phyloP scores from a whole-genome alignment of 805 yeast genomes.

The Candida cerambycidarum region DNA sequence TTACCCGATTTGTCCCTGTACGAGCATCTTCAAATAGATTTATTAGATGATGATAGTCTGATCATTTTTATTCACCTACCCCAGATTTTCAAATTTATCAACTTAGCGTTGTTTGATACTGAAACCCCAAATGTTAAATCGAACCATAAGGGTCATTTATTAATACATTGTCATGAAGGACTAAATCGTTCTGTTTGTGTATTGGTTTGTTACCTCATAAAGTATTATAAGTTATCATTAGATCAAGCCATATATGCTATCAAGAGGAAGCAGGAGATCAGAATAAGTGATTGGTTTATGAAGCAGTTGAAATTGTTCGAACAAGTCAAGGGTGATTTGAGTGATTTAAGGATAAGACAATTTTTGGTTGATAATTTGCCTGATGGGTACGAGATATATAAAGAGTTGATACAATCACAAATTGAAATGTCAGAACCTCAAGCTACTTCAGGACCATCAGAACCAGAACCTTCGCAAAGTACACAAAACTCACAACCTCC shows the following conservation, averaged over 20 bases:
- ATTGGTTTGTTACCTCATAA: conserved; percentile 50
- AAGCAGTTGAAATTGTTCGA: conserved; percentile 70
- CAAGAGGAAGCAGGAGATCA: conserved; percentile 56
- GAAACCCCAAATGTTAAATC: conserved; percentile 35
- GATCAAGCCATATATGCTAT: conserved; percentile 74
- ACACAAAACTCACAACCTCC: not conserved
- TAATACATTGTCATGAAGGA: conserved; percentile 56
- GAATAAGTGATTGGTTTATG: conserved; percentile 66
- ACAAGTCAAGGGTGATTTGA: conserved; percentile 26
- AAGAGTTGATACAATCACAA: not conserved
- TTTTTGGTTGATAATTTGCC: conserved; percentile 25
- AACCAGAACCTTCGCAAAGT: not conserved
- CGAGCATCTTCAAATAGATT: conserved; percentile 56
- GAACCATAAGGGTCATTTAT: conserved; percentile 41
- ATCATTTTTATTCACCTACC: conserved; percentile 64
- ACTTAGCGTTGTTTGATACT: conserved; percentile 9
- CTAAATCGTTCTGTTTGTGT: conserved; percentile 49
- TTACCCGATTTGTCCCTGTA: conserved; percentile 52
- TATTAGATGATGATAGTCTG: conserved; percentile 70
- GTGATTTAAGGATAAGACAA: conserved; percentile 24
- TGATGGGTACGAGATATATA: conserved; percentile 28
- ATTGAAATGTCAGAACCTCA: too few species aligned
- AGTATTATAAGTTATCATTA: conserved; percentile 51
- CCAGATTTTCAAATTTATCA: conserved; percentile 63
- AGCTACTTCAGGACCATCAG: not conserved